phyloP scores from a whole-genome alignment of 257 asterid genomes.

The Salvia miltiorrhiza region DNA sequence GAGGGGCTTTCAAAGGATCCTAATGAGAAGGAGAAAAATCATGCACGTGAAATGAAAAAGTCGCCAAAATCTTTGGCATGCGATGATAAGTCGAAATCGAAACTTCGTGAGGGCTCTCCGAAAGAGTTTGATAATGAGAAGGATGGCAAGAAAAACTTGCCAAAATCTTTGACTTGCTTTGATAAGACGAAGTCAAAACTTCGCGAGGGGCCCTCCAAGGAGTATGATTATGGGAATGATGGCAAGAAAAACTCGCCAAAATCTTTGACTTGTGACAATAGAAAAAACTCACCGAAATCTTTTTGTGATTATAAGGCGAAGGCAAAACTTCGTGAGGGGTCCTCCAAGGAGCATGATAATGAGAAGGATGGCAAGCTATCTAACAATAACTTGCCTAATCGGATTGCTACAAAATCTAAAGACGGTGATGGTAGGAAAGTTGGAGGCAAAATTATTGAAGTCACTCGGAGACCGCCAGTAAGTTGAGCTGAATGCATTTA shows the following conservation, averaged over 20 bases:
- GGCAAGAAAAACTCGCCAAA: neutral
- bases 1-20: neutral
- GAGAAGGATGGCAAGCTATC: constrained; percentile 22
- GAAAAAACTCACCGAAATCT: no score
- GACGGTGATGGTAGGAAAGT: constrained; percentile 27
- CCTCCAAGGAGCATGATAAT: constrained; percentile 22
- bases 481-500: constrained; percentile 44
- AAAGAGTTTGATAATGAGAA: constrained; percentile 24
- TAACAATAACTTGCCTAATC: constrained; percentile 21
- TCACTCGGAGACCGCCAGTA: constrained; percentile 69
- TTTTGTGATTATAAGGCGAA: constrained; percentile 12
- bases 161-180: neutral
- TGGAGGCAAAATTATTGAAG: constrained; percentile 45
- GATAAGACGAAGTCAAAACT: constrained; percentile 22
- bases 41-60: constrained; percentile 16
- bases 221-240: constrained; percentile 15
- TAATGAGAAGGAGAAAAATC: constrained; percentile 15
- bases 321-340: constrained; percentile 21
- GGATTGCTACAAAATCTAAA: constrained; percentile 1
- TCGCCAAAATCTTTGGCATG: neutral
- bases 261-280: neutral
- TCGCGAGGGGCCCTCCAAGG: constrained; percentile 25
- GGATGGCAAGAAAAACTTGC: constrained; percentile 24
- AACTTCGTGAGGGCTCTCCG: constrained; percentile 17
- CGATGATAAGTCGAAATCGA: constrained; percentile 21